A percentile compares a stretch with the other conserved stretches of the same genome.
phyloP scores from a whole-genome alignment of 495 filamentous ascomycete species.

The Tetracladium setigerum region DNA sequence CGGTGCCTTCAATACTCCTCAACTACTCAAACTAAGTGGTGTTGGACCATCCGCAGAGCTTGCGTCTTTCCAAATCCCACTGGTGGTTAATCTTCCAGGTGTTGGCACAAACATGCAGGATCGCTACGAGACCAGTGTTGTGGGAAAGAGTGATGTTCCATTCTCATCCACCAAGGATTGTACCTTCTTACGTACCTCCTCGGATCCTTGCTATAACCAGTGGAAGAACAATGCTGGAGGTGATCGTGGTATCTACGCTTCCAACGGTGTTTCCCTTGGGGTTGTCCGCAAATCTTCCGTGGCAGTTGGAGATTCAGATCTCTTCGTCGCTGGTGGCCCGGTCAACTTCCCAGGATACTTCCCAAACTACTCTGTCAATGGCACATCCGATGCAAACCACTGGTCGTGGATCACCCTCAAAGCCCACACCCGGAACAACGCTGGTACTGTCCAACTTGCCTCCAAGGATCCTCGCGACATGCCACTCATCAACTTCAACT shows the following conservation, averaged over 20 bases:
- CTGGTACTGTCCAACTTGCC: slow-evolving; percentile 40
- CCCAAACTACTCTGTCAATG: slow-evolving; percentile 30
- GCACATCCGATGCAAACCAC: slow-evolving; percentile 25
- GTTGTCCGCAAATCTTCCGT: slow-evolving; percentile 38
- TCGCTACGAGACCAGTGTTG: slow-evolving; percentile 48
- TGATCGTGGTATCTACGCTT: slow-evolving; percentile 31
- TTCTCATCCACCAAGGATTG: slow-evolving; percentile 37
- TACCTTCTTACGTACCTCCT: slow-evolving; percentile 30
- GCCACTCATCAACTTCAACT: slow-evolving; percentile 47
- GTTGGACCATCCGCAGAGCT: slow-evolving; percentile 48
- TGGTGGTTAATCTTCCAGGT: slow-evolving; percentile 47
- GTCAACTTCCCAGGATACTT: slow-evolving; percentile 45
- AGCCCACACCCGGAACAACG: slow-evolving; percentile 41
- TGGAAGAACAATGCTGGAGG: slow-evolving; percentile 33
- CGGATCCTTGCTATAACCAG: slow-evolving; percentile 41
- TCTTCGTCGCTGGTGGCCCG: slow-evolving; percentile 44
- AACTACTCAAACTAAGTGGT: slow-evolving; percentile 57
- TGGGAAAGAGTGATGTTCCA: slow-evolving; percentile 30
- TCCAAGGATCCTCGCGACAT: slow-evolving; percentile 44
- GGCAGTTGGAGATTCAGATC: slow-evolving; percentile 34
- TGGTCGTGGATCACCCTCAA: slow-evolving; percentile 46
- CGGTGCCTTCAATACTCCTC: slow-evolving; percentile 54
- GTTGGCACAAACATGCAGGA: slow-evolving; percentile 65
- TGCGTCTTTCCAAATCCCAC: slow-evolving; percentile 34
- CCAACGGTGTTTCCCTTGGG: slow-evolving; percentile 36